A percentile compares a stretch with the other conserved stretches of the same genome.
Conservation (phyloP, 257 asterid genomes). For the Paraleonurus japonicus region DNA sequence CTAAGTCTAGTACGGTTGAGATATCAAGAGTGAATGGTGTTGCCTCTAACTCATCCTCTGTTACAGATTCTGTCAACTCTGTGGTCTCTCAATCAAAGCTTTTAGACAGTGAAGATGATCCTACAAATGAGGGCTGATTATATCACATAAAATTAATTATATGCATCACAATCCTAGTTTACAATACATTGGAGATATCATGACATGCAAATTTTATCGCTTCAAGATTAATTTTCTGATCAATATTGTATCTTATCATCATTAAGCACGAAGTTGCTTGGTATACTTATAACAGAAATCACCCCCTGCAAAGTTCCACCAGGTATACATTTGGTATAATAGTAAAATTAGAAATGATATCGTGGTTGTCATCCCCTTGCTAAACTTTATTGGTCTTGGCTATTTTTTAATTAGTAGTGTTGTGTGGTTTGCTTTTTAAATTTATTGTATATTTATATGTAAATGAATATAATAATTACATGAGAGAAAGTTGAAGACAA, state of each 20-base stretch:
- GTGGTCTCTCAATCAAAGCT: conserved; percentile 1
- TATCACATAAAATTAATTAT: background rate
- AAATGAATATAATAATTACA: background rate
- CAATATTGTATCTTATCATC: background rate
- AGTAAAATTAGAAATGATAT: background rate
- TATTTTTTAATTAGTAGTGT: too few species aligned
- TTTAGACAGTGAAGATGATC: background rate
- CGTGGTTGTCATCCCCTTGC: background rate
- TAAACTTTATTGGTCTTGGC: background rate
- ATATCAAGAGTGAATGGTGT: conserved; percentile 21
- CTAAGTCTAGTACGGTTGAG: conserved; percentile 4
- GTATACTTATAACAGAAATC: background rate
- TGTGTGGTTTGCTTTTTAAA: too few species aligned
- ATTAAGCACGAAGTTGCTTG: too few species aligned
- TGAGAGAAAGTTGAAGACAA: too few species aligned
- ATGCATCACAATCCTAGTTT: background rate
- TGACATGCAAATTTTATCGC: background rate
- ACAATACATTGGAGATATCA: background rate
- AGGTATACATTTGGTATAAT: background rate
- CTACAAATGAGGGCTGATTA: conserved; percentile 11
- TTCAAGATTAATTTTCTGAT: background rate
- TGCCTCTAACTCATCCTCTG: background rate
- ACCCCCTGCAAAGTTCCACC: background rate
- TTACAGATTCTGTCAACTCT: conserved; percentile 8
- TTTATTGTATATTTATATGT: background rate